These are phyloP conservation scores for Podila epigama DNA, from an alignment of 192 early-diverging fungal species.

Conservation along the genomic window DNA sequence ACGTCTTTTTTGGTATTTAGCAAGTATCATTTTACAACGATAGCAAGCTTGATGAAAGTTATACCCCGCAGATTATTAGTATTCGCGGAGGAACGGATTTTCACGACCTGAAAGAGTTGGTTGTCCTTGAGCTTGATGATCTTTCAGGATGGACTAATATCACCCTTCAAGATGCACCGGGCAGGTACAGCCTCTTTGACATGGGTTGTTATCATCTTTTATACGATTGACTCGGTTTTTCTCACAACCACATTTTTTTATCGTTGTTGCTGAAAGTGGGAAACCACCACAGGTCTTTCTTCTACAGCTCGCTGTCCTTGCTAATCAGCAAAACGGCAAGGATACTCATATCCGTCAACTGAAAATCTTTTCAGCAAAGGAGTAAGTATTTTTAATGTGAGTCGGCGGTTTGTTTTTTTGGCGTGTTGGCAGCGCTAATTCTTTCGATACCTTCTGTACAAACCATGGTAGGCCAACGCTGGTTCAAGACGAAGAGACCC, in stretches of 20 bases:
- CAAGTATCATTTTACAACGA: constrained; percentile 74
- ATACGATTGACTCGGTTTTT: no score
- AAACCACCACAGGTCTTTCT: constrained; percentile 66
- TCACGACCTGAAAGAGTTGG: constrained; percentile 72
- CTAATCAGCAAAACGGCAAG: constrained; percentile 83
- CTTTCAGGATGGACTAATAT: constrained; percentile 76
- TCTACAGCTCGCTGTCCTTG: constrained; percentile 73
- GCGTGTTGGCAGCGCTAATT: not conserved
- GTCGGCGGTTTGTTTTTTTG: not conserved
- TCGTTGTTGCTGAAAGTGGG: constrained; percentile 11
- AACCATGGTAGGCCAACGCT: constrained; percentile 20
- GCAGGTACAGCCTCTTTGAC: constrained; percentile 5
- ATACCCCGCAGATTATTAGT: constrained; percentile 73
- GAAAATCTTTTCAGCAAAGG: constrained; percentile 65
- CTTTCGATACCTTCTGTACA: not conserved
- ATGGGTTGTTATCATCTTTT: no score
- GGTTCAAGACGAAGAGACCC: constrained; percentile 50
- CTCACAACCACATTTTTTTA: not conserved
- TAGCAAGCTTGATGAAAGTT: constrained; percentile 82
- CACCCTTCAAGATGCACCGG: constrained; percentile 55
- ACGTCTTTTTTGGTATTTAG: constrained; percentile 19
- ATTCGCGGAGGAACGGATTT: constrained; percentile 72
- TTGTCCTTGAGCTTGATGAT: constrained; percentile 60
- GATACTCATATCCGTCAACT: constrained; percentile 85
- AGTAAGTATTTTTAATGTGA: constrained; percentile 50